Evolutionary conservation across 2,329 filamentous ascomycete species (phyloP).

Genomic region (Pseudocercospora eumusae): DNA sequence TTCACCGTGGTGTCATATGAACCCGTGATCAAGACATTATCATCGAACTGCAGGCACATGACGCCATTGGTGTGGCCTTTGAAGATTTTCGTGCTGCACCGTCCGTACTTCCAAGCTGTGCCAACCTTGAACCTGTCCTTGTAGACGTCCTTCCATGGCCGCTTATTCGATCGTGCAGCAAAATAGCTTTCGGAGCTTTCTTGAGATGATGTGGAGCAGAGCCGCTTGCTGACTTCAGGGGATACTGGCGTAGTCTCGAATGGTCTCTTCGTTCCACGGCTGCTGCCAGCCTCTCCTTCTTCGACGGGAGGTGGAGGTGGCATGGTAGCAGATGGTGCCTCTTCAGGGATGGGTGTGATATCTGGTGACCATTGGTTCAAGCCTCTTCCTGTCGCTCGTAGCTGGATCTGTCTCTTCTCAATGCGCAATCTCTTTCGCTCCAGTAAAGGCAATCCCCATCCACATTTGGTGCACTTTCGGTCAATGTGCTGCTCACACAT

Average conservation of each 20-base stretch:
- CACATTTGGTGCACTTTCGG: constrained; percentile 89
- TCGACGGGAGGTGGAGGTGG: constrained; percentile 13
- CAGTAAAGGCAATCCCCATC: constrained; percentile 87
- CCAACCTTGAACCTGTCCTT: constrained; percentile 93
- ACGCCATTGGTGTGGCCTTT: constrained; percentile 86
- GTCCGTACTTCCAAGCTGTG: constrained; percentile 95
- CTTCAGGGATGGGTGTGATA: constrained; percentile 52
- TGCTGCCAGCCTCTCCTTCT: constrained; percentile 6
- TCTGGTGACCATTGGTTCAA: constrained; percentile 56
- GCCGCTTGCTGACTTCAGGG: constrained; percentile 34
- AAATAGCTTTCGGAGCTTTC: constrained; percentile 48
- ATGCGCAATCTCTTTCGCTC: constrained; percentile 85
- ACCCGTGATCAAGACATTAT: constrained; percentile 87
- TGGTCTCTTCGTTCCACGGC: constrained; percentile 27
- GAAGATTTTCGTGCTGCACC: constrained; percentile 81
- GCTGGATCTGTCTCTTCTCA: constrained; percentile 80
- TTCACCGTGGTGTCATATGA: constrained; percentile 95
- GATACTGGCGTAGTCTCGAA: constrained; percentile 25
- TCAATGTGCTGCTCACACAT: constrained; percentile 99
- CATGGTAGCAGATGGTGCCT: constrained; percentile 14
- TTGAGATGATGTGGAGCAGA: constrained; percentile 29
- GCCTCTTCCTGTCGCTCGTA: constrained; percentile 63
- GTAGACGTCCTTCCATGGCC: constrained; percentile 97
- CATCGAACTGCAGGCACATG: constrained; percentile 77
- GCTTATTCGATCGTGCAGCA: constrained; percentile 47